Conservation (phyloP, 257 asterid species). For the Nyctanthes arbortristis region DNA sequence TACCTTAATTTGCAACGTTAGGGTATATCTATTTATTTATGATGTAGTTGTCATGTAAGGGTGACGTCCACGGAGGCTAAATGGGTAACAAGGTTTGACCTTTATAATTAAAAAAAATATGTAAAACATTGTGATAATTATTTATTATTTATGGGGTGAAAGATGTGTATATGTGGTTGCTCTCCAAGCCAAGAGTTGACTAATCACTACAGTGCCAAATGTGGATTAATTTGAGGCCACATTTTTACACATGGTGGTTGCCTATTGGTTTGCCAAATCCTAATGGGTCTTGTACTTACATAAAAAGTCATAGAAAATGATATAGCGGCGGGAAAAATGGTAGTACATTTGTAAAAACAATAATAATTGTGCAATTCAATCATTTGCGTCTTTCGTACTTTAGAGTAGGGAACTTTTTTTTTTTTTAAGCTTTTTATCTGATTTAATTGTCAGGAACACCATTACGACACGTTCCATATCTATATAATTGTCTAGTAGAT, state of each 20-base stretch:
- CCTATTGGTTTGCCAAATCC: neutral
- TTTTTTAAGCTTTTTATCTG: neutral
- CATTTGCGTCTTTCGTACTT: neutral
- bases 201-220: neutral
- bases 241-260: neutral
- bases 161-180: neutral
- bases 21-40: neutral
- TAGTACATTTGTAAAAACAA: neutral
- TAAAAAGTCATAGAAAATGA: neutral
- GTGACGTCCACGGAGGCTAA: constrained; percentile 29
- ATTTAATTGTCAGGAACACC: neutral
- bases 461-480: too few relatives aligned
- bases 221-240: neutral
- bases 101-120: neutral
- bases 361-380: neutral
- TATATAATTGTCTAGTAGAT: too few relatives aligned
- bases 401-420: neutral
- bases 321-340: neutral
- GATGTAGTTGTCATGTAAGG: constrained; percentile 34
- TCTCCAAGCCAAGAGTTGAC: neutral
- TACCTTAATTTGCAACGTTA: too few relatives aligned
- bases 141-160: too few relatives aligned
- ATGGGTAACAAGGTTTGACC: constrained; percentile 31
- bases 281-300: neutral
- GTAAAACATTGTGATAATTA: too few relatives aligned